Evolutionary conservation across 179 eudicot genomes (phyloP), one percentile per base, ranked within the genome.

Genomic region (Camellia oleifera): DNA sequence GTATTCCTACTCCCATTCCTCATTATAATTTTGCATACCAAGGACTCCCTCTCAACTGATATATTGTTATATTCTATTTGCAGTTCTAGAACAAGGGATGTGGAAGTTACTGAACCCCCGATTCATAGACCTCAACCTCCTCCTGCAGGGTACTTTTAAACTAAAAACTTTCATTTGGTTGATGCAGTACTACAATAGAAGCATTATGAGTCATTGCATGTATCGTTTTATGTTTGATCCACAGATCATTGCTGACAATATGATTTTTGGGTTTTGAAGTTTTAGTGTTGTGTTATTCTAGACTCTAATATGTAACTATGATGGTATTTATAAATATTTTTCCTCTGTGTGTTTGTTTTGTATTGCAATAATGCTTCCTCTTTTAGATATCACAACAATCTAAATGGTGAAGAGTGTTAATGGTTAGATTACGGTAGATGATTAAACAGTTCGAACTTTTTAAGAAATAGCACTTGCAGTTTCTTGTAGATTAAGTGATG

Each of bases 141-240:
- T 75, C 75, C 85, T 75, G 60, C 84, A 26, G 82, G 90, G 90
- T 88, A 81, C 72, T 61, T 66, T 70, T 70, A 26, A 26, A 60
- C 79, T 26, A 40, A 63, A 60, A 11, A 61, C 2, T 3, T 44
- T 11, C 26, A 62, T 62, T 60, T 77, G 50, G 63, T 26, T 26
- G 32, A n/a, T 15, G 4, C 52, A 12, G 60, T 50, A 26, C 53
- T 5, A 42, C 14, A 70, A 6, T 48, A 23, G 53, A 42, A 12
- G 44, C 20, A 67, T 44, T 60, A 45, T 56, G 14, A 4, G 58
- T 42, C 13, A 23, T 57, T 70, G 72, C 13, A 11, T 46, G 44
- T 48, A 26, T 15, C 23, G 65, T 40, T 26, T 23, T 13, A 48
- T 65, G n/a, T 66, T 53, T 66, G 32, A 6, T 56, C 17, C 48